A percentile compares a stretch with the other conserved stretches of the same genome.
These are phyloP conservation scores for Knoxdaviesia proteae DNA, from an alignment of 2,329 filamentous ascomycete species.

Conservation along the genomic window DNA sequence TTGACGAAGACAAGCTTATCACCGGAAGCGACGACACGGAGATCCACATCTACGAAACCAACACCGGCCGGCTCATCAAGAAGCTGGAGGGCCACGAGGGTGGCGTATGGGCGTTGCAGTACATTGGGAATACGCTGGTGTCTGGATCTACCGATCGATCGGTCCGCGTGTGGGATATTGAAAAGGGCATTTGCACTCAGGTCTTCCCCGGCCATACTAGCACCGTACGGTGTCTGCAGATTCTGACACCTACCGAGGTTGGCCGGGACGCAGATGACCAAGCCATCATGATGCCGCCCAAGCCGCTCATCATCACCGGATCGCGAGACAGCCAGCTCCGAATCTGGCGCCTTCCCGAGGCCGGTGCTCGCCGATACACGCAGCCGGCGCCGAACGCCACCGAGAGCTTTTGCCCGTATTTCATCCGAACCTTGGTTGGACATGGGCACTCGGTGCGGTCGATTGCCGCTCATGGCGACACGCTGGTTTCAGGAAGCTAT, in stretches of 20 bases:
- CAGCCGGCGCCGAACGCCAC: slow-evolving; percentile 50
- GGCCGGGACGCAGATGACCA: slow-evolving; percentile 51
- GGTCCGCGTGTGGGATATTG: slow-evolving; percentile 98
- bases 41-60: slow-evolving; percentile 95
- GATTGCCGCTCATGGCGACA: slow-evolving; percentile 86
- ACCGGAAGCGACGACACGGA: slow-evolving; percentile 95
- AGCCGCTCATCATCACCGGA: slow-evolving; percentile 90
- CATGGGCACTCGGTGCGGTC: slow-evolving; percentile 89
- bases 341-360: slow-evolving; percentile 81
- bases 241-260: slow-evolving; percentile 68
- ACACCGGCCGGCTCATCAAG: slow-evolving; percentile 67
- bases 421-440: slow-evolving; percentile 67
- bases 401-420: slow-evolving; percentile 76
- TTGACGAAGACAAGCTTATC: slow-evolving; percentile 93
- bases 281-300: slow-evolving; percentile 74
- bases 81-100: slow-evolving; percentile 87
- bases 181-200: slow-evolving; percentile 77
- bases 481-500: slow-evolving; percentile 91
- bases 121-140: slow-evolving; percentile 83
- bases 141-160: slow-evolving; percentile 92
- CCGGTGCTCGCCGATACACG: slow-evolving; percentile 56
- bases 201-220: slow-evolving; percentile 96
- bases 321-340: slow-evolving; percentile 85
- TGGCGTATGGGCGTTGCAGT: slow-evolving; percentile 93
- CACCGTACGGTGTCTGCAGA: slow-evolving; percentile 87